A percentile compares a stretch with the other conserved stretches of the same genome.
Evolutionary conservation across 768 basidiomycete genomes (phyloP).

Genomic region (Amanita subjunquillea): DNA sequence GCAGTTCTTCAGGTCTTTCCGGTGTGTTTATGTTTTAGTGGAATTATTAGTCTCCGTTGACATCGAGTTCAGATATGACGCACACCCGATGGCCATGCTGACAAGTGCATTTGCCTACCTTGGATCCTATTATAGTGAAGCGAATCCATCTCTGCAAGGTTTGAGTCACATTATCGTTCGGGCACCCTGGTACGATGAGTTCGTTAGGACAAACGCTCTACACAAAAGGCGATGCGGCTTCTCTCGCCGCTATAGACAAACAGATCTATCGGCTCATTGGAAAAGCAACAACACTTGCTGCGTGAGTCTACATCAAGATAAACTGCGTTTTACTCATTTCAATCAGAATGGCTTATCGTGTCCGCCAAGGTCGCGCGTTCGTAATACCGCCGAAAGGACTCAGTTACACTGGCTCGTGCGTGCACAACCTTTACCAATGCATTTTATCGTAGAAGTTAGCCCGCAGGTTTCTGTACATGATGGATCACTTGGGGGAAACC

Average conservation of each 20-base stretch:
- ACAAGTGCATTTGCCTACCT: constrained; percentile 83
- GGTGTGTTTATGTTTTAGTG: constrained; percentile 21
- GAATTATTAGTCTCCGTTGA: background rate
- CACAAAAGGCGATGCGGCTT: constrained; percentile 54
- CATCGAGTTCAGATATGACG: constrained; percentile 56
- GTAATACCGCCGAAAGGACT: constrained; percentile 75
- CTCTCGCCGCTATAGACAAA: constrained; percentile 79
- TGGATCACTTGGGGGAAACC: constrained; percentile 71
- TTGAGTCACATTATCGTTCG: constrained; percentile 4
- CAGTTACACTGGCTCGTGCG: constrained; percentile 76
- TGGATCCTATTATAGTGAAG: constrained; percentile 80
- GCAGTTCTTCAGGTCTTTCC: constrained; percentile 59
- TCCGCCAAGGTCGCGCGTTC: constrained; percentile 84
- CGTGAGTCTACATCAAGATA: constrained; percentile 33
- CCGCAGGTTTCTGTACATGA: constrained; percentile 76
- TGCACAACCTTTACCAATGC: constrained; percentile 5
- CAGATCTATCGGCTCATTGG: constrained; percentile 86
- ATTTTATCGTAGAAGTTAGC: background rate
- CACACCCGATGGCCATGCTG: constrained; percentile 87
- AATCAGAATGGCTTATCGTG: constrained; percentile 81
- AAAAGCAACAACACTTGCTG: constrained; percentile 82
- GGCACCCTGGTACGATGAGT: background rate
- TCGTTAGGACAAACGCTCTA: constrained; percentile 63
- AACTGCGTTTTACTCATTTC: background rate
- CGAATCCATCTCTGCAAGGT: constrained; percentile 84